Conservation (phyloP, 192 early-diverging fungal species). For the Coemansia sp. region DNA sequence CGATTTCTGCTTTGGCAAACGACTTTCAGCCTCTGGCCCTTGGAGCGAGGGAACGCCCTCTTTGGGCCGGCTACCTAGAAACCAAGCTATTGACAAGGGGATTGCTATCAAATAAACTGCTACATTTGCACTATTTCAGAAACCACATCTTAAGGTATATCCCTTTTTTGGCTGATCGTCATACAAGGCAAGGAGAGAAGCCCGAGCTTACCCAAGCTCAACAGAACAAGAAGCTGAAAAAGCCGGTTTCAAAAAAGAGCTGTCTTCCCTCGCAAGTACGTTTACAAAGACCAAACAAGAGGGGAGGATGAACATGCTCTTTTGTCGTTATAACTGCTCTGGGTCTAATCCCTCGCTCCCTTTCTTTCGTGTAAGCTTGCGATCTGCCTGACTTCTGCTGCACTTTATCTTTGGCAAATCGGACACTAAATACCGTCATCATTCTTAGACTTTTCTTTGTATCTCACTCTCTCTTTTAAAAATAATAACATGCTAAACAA, state of each 20-base stretch:
- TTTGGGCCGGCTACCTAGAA: no score
- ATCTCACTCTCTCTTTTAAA: not conserved
- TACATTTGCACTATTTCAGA: constrained; percentile 7
- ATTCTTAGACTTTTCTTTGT: not conserved
- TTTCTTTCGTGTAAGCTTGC: not conserved
- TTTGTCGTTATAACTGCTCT: not conserved
- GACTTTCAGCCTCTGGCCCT: no score
- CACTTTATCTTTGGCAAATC: not conserved
- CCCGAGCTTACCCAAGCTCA: no score
- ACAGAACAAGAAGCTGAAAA: no score
- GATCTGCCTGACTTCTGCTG: constrained; percentile 1
- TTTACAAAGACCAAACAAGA: no score
- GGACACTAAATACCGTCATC: not conserved
- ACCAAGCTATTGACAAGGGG: no score
- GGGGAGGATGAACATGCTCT: not conserved
- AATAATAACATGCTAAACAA: not conserved
- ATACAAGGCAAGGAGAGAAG: not conserved
- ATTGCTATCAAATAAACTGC: no score
- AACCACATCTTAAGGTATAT: constrained; percentile 2
- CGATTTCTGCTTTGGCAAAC: no score
- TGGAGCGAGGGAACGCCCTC: no score
- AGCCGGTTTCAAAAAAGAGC: no score
- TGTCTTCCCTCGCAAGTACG: no score
- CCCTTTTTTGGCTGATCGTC: constrained; percentile 2
- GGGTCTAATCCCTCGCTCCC: not conserved